Conservation (phyloP, 2,329 filamentous ascomycete genomes). For the Phialophora expanda region DNA sequence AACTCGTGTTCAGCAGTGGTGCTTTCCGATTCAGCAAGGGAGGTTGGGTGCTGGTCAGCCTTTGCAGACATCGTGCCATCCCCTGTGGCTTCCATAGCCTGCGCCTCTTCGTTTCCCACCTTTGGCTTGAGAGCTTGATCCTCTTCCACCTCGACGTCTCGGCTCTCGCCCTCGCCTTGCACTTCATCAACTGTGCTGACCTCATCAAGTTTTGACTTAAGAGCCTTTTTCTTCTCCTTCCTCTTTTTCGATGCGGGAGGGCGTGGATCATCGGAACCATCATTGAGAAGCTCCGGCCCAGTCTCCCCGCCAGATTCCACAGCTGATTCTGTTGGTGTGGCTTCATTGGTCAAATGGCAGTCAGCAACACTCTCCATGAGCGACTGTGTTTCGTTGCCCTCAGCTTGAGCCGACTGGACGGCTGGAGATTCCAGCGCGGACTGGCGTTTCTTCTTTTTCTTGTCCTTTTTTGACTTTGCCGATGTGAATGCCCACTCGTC, state of each 20-base stretch:
- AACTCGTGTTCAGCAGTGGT: background rate
- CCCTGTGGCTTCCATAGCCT: background rate
- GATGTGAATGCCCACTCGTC: constrained; percentile 41
- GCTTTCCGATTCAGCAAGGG: background rate
- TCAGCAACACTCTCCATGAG: background rate
- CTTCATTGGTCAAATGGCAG: background rate
- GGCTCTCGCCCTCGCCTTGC: background rate
- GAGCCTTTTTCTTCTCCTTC: constrained; percentile 38
- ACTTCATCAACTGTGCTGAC: constrained; percentile 33
- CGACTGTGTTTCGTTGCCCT: background rate
- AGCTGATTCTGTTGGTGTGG: background rate
- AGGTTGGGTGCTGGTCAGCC: background rate
- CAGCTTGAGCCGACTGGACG: background rate
- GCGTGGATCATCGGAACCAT: constrained; percentile 6
- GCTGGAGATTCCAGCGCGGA: constrained; percentile 29
- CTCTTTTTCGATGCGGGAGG: constrained; percentile 30
- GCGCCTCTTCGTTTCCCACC: background rate
- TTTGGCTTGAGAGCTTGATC: background rate
- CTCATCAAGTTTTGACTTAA: constrained; percentile 41
- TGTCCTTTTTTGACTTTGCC: constrained; percentile 41
- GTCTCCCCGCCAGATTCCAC: background rate
- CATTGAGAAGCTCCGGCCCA: background rate
- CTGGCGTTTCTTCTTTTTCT: constrained; percentile 47
- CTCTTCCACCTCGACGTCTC: background rate
- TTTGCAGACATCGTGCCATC: background rate